Evolutionary conservation across 2,329 filamentous ascomycete genomes (phyloP).

Genomic region (Fusarium sacchari): DNA sequence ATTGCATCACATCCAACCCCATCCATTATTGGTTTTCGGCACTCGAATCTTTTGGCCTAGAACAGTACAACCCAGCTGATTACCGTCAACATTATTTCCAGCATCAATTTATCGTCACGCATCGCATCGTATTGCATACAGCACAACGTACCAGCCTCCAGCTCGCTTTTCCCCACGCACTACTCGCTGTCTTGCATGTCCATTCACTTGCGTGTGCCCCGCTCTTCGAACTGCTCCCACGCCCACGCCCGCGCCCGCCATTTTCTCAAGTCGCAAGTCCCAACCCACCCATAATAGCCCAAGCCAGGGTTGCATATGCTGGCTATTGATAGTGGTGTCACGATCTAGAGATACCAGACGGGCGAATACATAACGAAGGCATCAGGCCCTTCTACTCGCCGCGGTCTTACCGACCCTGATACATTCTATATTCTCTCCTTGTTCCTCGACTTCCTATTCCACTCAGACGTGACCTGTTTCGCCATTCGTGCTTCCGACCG

Average conservation of each 20-base stretch:
- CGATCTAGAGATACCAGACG: conserved; percentile 16
- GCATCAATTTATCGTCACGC: not conserved
- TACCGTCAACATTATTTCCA: not conserved
- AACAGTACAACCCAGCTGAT: not conserved
- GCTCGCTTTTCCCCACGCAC: conserved; percentile 10
- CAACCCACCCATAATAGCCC: conserved; percentile 8
- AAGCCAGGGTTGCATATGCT: conserved; percentile 25
- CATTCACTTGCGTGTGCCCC: conserved; percentile 12
- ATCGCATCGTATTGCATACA: not conserved
- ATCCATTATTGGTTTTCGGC: not conserved
- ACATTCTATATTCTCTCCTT: not conserved
- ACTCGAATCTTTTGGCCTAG: conserved; percentile 1
- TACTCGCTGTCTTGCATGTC: not conserved
- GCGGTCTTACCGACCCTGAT: not conserved
- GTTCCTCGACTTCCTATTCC: not conserved
- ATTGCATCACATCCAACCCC: not conserved
- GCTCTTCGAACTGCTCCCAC: conserved; percentile 17
- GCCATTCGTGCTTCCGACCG: conserved; percentile 7
- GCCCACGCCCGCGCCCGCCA: conserved; percentile 16
- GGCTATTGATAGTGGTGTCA: conserved; percentile 33
- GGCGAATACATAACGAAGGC: conserved; percentile 35
- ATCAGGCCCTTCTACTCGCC: not conserved
- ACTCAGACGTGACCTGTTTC: conserved; percentile 7
- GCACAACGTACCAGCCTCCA: conserved; percentile 10
- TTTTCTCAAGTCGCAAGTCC: not conserved